Base-by-base conservation (phyloP, 2,329 filamentous ascomycete species). In the Stylonectria norvegica region DNA sequence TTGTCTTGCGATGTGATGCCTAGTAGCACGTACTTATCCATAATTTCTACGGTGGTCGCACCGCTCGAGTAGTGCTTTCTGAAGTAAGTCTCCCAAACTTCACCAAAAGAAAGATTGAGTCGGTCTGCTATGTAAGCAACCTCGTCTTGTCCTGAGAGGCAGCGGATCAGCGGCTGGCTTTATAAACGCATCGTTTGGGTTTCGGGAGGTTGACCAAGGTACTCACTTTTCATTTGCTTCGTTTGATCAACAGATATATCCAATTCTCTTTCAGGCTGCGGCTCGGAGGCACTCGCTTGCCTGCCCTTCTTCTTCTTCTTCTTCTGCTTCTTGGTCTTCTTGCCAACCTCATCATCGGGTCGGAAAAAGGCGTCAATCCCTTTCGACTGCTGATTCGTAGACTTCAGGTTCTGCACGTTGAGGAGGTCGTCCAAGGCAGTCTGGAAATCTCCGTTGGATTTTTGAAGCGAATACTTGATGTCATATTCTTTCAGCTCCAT, bases 281-380 rank as follows among this genome's bases (percentile, higher is more conserved):
- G n/a, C n/a, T n/a, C 40, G 14, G 45, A 47, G 5, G 30, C 36
- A 1, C 36, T 11, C 12, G 46, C 14, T 39, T 42, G 52, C 51
- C 59, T 57, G 10, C 46, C 47, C 14, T 32, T 25, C 59, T 54
- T 52, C 43, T 62, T 65, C 43, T 58, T 58, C 27, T 58, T 65
- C 17, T 52, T 63, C 45, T 67, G 69, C 42, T 57, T 65, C 48
- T 69, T 74, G 22, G 58, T 61, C 45, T 69, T 72, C 19, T 47
- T 56, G 5, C 48, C 56, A 1, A 61, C 60, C 1, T 66, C 61
- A 12, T 72, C 65, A 12, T 79, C 73, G 0, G 74, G 73, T 27
- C 79, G 73, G 16, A 79, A 81, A 58, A 95, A 95, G 0, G 79
- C 89, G 42, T 96, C 89, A n/a, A 96, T 71, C 0, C 89, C 87